Base-by-base conservation (phyloP, 1,284 basidiomycete genomes). In the Leucoagaricus sp. region DNA sequence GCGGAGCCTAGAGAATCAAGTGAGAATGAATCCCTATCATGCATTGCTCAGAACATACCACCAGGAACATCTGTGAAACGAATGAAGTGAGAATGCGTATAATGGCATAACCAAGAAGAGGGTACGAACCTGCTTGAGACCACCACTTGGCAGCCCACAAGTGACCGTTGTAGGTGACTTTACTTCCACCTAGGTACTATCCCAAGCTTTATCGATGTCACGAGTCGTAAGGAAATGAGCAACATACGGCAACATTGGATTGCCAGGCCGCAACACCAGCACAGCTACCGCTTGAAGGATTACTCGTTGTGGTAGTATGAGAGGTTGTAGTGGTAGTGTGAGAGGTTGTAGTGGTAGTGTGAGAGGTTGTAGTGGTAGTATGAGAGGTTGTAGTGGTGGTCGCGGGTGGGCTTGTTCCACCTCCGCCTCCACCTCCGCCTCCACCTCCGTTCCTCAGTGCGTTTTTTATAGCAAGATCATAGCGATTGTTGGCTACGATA, bases 91-190 rank as follows among this genome's bases (percentile, higher is more conserved):
- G 29, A 15, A 19, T n/a, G n/a, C n/a, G n/a, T n/a, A 13, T 21
- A 9, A 8, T 3, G n/a, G n/a, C n/a, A 13, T 21, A 9, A 7
- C 10, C 13, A 46, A 17, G 10, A 7, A 33, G 17, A 6, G 19
- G 10, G 34, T 6, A 38, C 55, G 13, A 15, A 57, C 55, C 55
- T 28, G 73, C 77, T 64, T 85, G 67, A 6, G 82, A 81, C 85
- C 85, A 86, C 80, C 82, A 86, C 64, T 82, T 78, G 2, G 84
- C 83, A 8, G 78, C 82, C 84, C 84, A 89, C 26, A 86, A 48
- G 49, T 67, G 48, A 62, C 56, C 34, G 38, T 44, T 42, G 25
- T 47, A 55, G 42, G 36, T 33, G 4, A 21, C 58, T 21, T 28
- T 58, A 41, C 7, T 25, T 42, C 64, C 44, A 42, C 42, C 55